These are phyloP conservation scores for Austroboletus novae-zelandiae DNA, from an alignment of 1,284 basidiomycete genomes.

Conservation along the genomic window DNA sequence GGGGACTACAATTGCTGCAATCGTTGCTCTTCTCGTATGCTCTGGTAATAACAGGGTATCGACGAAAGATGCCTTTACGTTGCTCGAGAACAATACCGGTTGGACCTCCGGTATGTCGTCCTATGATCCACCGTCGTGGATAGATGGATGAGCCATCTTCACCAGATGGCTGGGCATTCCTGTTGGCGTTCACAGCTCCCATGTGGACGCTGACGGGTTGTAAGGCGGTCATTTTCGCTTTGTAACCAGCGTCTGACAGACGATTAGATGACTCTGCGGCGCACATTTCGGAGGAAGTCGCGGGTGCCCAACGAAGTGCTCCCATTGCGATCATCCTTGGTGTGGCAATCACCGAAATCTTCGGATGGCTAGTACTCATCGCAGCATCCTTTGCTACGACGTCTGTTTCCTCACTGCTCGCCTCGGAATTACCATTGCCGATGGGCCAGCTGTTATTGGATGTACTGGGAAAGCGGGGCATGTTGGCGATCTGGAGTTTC, in stretches of 20 bases:
- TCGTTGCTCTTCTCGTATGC: slow-evolving; percentile 55
- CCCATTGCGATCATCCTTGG: slow-evolving; percentile 75
- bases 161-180: slow-evolving; percentile 68
- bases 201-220: slow-evolving; percentile 81
- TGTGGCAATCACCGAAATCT: slow-evolving; percentile 54
- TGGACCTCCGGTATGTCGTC: slow-evolving; percentile 53
- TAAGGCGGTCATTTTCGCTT: slow-evolving; percentile 20
- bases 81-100: slow-evolving; percentile 70
- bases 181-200: slow-evolving; percentile 67
- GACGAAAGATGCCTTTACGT: slow-evolving; percentile 62
- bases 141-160: not conserved
- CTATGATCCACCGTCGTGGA: not conserved
- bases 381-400: slow-evolving; percentile 62
- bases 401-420: slow-evolving; percentile 53
- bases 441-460: slow-evolving; percentile 73
- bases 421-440: slow-evolving; percentile 53
- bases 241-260: slow-evolving; percentile 1
- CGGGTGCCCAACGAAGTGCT: slow-evolving; percentile 63
- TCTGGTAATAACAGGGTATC: slow-evolving; percentile 58
- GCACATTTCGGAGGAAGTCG: slow-evolving; percentile 74
- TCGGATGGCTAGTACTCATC: slow-evolving; percentile 66
- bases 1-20: slow-evolving; percentile 58
- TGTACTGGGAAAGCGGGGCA: slow-evolving; percentile 63
- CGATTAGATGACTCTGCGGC: slow-evolving; percentile 68
- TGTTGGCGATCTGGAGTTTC: slow-evolving; percentile 68